Conservation (phyloP, 441 rosid species). For the Rhodomyrtus psidioides region DNA sequence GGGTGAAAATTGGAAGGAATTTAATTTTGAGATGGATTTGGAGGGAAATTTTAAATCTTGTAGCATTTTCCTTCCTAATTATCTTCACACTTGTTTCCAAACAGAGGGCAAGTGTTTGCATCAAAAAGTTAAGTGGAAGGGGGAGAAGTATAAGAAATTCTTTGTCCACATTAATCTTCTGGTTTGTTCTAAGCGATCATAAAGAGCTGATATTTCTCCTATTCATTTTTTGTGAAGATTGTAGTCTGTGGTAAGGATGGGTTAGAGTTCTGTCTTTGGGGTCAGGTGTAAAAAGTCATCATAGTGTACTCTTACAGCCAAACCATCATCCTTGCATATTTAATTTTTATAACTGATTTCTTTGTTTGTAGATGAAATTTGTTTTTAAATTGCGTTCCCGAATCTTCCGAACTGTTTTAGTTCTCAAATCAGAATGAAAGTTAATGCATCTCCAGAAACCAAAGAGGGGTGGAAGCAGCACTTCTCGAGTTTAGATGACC, state of each 20-base stretch:
- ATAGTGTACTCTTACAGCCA: neutral
- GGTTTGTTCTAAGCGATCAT: neutral
- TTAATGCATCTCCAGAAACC: neutral
- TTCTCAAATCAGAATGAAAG: neutral
- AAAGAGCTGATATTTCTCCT: neutral
- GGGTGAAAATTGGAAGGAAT: neutral
- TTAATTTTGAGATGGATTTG: neutral
- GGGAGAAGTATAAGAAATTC: neutral
- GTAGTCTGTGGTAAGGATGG: neutral
- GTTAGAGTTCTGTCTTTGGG: neutral
- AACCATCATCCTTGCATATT: neutral
- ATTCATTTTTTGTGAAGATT: neutral
- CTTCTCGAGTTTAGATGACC: neutral
- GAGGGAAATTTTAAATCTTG: neutral
- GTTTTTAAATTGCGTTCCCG: neutral
- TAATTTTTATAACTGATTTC: neutral
- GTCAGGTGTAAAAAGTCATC: neutral
- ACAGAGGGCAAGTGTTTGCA: neutral
- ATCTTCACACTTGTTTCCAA: neutral
- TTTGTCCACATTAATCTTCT: neutral
- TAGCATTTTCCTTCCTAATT: neutral
- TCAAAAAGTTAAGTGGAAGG: neutral
- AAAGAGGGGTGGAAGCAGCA: neutral
- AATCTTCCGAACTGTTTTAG: neutral
- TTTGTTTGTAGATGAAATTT: neutral